Conservation (phyloP, 768 basidiomycete genomes). For the Brasilioporus rufonigricans region DNA sequence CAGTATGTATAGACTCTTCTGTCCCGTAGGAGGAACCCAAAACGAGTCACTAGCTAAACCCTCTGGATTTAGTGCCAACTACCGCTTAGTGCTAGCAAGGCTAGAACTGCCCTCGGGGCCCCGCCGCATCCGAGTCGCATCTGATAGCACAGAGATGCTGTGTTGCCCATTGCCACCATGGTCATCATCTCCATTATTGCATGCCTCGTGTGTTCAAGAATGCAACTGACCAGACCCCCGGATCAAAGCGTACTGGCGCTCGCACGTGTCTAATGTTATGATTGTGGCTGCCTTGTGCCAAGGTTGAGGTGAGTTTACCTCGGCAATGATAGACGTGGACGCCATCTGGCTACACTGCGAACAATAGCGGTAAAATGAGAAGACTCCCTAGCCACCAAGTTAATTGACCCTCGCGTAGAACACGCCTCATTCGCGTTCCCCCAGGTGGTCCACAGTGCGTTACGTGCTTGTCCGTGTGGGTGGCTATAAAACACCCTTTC, state of each 20-base stretch:
- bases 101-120: not conserved
- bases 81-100: not conserved
- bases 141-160: not conserved
- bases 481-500: conserved; percentile 27
- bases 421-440: conserved; percentile 31
- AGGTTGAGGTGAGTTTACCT: conserved; percentile 10
- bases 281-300: conserved; percentile 14
- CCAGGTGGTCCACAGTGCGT: conserved; percentile 11
- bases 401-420: conserved; percentile 28
- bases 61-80: not conserved
- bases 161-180: not conserved
- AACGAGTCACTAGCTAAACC: too few relatives aligned
- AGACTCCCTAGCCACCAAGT: conserved; percentile 11
- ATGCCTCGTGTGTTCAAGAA: conserved; percentile 18
- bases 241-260: conserved; percentile 13
- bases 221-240: conserved; percentile 11
- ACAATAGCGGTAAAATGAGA: conserved; percentile 8
- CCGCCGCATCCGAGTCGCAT: not conserved
- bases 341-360: conserved; percentile 10
- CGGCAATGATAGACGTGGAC: conserved; percentile 16
- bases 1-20: too few relatives aligned
- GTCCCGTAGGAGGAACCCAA: too few relatives aligned
- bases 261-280: conserved; percentile 15
- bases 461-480: conserved; percentile 7
- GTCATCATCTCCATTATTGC: not conserved